These are phyloP conservation scores for Fusarium sp. DNA, from an alignment of 2,329 filamentous ascomycete species.

Conservation along the genomic window DNA sequence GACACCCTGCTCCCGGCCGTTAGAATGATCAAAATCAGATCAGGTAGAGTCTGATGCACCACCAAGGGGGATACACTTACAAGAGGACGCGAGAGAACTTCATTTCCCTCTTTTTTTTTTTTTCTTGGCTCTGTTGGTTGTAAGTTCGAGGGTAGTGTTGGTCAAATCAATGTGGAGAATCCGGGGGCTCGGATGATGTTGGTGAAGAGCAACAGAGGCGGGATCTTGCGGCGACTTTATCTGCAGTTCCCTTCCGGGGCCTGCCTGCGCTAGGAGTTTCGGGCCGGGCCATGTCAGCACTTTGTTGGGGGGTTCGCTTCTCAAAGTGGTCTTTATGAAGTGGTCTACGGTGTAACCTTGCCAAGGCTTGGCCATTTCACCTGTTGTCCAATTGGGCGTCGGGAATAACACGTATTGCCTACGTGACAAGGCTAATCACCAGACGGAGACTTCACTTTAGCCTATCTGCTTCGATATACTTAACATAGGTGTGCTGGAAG, in stretches of 20 bases:
- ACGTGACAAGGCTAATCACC: neutral
- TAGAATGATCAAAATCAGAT: neutral
- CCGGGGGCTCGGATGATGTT: neutral
- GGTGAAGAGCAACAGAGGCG: neutral
- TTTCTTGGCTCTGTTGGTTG: neutral
- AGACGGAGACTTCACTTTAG: neutral
- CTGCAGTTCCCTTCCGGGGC: neutral
- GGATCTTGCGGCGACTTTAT: neutral
- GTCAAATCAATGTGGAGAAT: neutral
- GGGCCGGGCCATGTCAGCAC: neutral
- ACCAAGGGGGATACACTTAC: neutral
- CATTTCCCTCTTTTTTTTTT: neutral
- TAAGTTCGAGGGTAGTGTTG: neutral
- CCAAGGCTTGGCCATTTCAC: neutral
- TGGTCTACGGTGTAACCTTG: neutral
- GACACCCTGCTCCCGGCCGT: neutral
- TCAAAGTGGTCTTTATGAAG: neutral
- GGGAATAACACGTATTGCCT: neutral
- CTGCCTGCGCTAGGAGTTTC: neutral
- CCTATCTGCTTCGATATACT: neutral
- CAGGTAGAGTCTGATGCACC: neutral
- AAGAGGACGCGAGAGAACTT: neutral
- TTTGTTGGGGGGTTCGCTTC: neutral
- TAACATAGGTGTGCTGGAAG: neutral
- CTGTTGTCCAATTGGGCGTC: neutral